phyloP scores from a whole-genome alignment of 345 rosid genomes.

The Salix koriyanagi region DNA sequence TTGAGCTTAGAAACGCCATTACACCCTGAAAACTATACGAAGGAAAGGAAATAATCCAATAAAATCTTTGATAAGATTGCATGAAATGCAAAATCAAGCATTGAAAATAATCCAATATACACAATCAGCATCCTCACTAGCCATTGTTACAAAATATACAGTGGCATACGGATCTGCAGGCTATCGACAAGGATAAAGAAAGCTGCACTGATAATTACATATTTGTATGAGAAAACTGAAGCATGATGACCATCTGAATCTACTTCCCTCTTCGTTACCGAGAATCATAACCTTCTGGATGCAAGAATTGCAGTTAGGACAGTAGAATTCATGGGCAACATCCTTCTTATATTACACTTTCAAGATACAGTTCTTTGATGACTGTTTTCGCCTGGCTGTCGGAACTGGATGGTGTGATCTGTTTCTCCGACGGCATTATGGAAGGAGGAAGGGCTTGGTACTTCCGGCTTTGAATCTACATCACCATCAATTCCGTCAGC shows the following conservation, averaged over 20 bases:
- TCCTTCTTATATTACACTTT: background rate
- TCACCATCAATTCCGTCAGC: background rate
- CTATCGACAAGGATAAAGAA: too few relatives aligned
- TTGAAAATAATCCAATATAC: too few relatives aligned
- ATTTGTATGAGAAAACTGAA: slow-evolving; percentile 9
- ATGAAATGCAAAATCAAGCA: too few relatives aligned
- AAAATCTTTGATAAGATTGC: too few relatives aligned
- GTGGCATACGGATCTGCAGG: too few relatives aligned
- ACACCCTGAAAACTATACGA: too few relatives aligned
- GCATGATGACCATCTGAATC: slow-evolving; percentile 3
- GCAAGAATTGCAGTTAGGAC: slow-evolving; percentile 19
- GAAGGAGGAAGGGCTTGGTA: background rate
- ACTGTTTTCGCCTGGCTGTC: background rate
- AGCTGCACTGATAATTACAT: too few relatives aligned
- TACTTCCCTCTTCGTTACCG: background rate
- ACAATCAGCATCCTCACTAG: too few relatives aligned
- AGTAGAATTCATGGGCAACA: slow-evolving; percentile 5
- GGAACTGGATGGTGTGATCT: background rate
- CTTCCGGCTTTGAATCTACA: background rate
- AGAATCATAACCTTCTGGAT: slow-evolving; percentile 14
- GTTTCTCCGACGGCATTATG: background rate
- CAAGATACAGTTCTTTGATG: background rate
- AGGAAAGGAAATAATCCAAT: too few relatives aligned
- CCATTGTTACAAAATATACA: too few relatives aligned
- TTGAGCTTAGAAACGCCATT: too few relatives aligned